A percentile compares a stretch with the other conserved stretches of the same genome.
phyloP scores from a whole-genome alignment of 257 asterid genomes.

The Schizonepeta tenuifolia region DNA sequence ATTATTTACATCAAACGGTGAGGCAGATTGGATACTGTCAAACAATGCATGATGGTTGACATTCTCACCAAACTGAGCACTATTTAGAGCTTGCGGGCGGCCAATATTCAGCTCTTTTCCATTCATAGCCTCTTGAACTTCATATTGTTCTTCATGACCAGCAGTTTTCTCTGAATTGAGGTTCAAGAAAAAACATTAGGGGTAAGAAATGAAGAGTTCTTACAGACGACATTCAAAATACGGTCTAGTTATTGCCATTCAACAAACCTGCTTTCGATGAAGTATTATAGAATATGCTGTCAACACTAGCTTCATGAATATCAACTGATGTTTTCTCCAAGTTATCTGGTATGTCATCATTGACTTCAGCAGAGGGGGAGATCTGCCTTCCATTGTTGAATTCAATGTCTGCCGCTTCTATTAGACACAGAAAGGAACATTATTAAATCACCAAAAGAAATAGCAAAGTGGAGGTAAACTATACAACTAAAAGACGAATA shows the following conservation, averaged over 20 bases:
- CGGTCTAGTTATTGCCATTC: conserved; percentile 33
- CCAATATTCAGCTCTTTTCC: conserved; percentile 37
- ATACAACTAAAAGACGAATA: neutral
- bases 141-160: conserved; percentile 40
- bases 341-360: conserved; percentile 44
- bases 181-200: conserved; percentile 25
- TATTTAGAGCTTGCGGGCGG: conserved; percentile 36
- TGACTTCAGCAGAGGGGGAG: conserved; percentile 40
- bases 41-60: conserved; percentile 39
- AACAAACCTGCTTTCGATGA: conserved; percentile 39
- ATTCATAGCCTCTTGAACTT: conserved; percentile 40
- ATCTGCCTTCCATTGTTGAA: conserved; percentile 43
- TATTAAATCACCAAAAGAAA: conserved; percentile 15
- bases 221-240: conserved; percentile 15
- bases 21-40: conserved; percentile 38
- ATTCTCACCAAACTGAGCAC: conserved; percentile 51
- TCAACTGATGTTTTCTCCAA: conserved; percentile 41
- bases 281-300: conserved; percentile 41
- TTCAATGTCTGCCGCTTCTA: conserved; percentile 55
- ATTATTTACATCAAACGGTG: conserved; percentile 45
- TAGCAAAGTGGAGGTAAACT: neutral
- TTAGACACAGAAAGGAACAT: conserved; percentile 18
- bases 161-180: conserved; percentile 44
- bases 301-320: conserved; percentile 38
- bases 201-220: conserved; percentile 21